phyloP scores from a whole-genome alignment of 202 grass and related monocot species.

The Hordeum pubiflorum region DNA sequence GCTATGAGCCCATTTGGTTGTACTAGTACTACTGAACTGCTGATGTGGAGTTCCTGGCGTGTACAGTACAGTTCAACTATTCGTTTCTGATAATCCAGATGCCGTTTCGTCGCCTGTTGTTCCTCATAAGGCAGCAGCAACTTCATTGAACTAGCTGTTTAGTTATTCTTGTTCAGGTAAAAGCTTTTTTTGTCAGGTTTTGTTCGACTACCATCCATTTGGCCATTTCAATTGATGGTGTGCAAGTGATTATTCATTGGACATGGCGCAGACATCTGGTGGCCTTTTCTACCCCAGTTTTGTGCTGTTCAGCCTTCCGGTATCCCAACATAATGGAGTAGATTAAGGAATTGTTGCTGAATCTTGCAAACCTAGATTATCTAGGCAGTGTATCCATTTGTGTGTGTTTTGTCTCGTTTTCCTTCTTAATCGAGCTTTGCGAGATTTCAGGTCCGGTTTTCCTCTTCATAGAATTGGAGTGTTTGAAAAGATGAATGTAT shows the following conservation, averaged over 20 bases:
- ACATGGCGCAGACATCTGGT: background rate
- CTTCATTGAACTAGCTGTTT: background rate
- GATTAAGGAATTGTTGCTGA: background rate
- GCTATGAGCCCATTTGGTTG: background rate
- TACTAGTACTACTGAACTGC: conserved; percentile 1
- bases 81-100: conserved; percentile 16
- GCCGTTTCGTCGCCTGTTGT: background rate
- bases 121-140: background rate
- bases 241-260: background rate
- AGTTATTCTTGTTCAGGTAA: background rate
- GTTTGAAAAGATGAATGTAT: background rate
- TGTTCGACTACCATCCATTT: background rate
- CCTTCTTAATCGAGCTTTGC: no score
- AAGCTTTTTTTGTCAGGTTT: background rate
- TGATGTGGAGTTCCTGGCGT: conserved; percentile 19
- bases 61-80: conserved; percentile 36
- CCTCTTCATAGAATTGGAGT: no score
- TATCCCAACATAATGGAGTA: background rate
- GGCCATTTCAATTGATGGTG: background rate
- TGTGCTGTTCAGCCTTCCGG: background rate
- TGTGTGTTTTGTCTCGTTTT: no score
- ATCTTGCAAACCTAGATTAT: background rate
- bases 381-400: no score
- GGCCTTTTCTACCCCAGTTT: background rate
- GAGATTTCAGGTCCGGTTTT: no score